Evolutionary conservation across 1,284 basidiomycete species (phyloP).

Genomic region (Clitocybe nebularis): DNA sequence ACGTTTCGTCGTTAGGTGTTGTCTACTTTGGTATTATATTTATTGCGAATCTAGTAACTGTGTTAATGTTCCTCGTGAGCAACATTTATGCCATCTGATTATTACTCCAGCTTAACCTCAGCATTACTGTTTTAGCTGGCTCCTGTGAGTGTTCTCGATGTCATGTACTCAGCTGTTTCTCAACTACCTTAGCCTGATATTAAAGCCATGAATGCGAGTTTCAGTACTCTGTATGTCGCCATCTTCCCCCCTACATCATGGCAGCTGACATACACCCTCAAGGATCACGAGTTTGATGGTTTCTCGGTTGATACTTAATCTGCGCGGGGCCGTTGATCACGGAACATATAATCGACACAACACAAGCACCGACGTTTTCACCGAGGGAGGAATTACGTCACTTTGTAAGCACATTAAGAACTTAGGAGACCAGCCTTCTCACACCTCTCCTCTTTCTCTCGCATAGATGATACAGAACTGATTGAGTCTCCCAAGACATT

Average conservation of each 20-base stretch:
- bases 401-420: neutral
- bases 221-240: slow-evolving; percentile 26
- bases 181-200: slow-evolving; percentile 21
- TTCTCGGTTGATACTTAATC: slow-evolving; percentile 18
- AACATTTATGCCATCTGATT: neutral
- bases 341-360: neutral
- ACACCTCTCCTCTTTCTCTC: too few species aligned
- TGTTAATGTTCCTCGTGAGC: slow-evolving; percentile 27
- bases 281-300: slow-evolving; percentile 22
- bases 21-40: slow-evolving; percentile 31
- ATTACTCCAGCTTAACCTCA: neutral
- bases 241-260: too few species aligned
- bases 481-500: neutral
- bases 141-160: slow-evolving; percentile 17
- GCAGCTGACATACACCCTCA: neutral
- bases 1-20: slow-evolving; percentile 17
- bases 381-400: neutral
- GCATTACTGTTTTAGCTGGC: slow-evolving; percentile 18
- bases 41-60: slow-evolving; percentile 25
- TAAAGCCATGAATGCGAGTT: slow-evolving; percentile 30
- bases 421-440: too few species aligned
- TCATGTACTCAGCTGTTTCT: neutral
- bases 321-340: slow-evolving; percentile 12
- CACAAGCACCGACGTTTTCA: neutral
- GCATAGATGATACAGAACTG: neutral